These are phyloP conservation scores for Cunninghamia lanceolata DNA, from an alignment of 75 land plant genomes.

Conservation along the genomic window DNA sequence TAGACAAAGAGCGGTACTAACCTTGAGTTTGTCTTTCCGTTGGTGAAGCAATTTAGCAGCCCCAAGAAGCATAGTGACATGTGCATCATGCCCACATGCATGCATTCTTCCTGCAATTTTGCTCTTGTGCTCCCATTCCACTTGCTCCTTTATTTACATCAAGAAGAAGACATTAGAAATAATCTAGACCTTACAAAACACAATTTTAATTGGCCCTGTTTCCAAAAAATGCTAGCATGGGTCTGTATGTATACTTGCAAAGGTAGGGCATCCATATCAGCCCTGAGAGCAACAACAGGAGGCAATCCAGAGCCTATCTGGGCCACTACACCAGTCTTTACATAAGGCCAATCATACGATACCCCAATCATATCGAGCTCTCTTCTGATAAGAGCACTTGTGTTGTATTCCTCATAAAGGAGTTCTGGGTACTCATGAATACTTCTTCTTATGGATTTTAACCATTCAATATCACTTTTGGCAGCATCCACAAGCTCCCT, in stretches of 20 bases:
- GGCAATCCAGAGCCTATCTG: constrained; percentile 24
- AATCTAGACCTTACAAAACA: background rate
- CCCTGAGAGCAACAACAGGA: constrained; percentile 33
- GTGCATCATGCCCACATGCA: constrained; percentile 76
- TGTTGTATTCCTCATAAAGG: constrained; percentile 24
- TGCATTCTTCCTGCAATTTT: constrained; percentile 56
- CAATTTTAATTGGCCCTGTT: background rate
- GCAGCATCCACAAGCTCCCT: background rate
- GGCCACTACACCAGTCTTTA: constrained; percentile 33
- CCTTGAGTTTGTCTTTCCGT: constrained; percentile 27
- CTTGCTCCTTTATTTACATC: constrained; percentile 33
- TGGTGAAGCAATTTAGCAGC: constrained; percentile 53
- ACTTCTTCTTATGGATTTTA: constrained; percentile 19
- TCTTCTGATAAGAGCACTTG: constrained; percentile 20
- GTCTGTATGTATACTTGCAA: constrained; percentile 17
- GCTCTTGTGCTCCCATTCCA: constrained; percentile 60
- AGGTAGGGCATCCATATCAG: constrained; percentile 45
- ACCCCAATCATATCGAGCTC: constrained; percentile 32
- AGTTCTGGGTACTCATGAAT: constrained; percentile 32
- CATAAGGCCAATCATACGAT: constrained; percentile 23
- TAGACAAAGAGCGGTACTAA: background rate
- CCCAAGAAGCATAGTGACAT: constrained; percentile 63
- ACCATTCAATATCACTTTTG: constrained; percentile 9
- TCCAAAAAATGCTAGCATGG: background rate
- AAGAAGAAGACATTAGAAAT: background rate